phyloP scores from a whole-genome alignment of 192 early-diverging fungal genomes.

The Chytriomyces sp. region DNA sequence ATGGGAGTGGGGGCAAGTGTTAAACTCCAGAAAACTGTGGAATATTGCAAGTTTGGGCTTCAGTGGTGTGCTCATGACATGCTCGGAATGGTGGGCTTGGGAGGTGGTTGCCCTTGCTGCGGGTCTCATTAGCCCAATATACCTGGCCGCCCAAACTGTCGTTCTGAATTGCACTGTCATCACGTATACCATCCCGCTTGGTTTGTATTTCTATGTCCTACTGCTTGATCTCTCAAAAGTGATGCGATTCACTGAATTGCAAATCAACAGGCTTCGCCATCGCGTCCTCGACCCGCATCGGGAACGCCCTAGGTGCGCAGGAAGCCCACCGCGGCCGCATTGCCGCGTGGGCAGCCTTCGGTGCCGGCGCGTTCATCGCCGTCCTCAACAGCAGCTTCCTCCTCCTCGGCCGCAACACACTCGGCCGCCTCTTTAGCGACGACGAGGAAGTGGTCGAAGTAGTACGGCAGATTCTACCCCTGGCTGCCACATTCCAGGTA shows the following conservation, averaged over 20 bases:
- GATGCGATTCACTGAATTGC: no score
- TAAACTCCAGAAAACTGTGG: conserved; percentile 35
- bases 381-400: not conserved
- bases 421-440: conserved; percentile 64
- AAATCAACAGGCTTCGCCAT: conserved; percentile 81
- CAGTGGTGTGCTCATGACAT: conserved; percentile 77
- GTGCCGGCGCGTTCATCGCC: not conserved
- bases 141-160: conserved; percentile 79
- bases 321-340: not conserved
- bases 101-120: conserved; percentile 57
- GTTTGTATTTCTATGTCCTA: no score
- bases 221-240: no score
- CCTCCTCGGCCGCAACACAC: not conserved
- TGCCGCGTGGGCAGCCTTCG: not conserved
- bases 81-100: conserved; percentile 61
- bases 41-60: conserved; percentile 61
- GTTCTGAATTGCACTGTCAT: conserved; percentile 71
- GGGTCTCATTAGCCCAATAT: conserved; percentile 71
- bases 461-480: conserved; percentile 75
- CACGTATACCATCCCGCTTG: conserved; percentile 75
- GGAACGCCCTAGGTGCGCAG: conserved; percentile 20
- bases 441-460: conserved; percentile 69
- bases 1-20: conserved; percentile 66
- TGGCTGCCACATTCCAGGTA: conserved; percentile 65
- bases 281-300: conserved; percentile 79